Evolutionary conservation across 331 rosid species (phyloP).

Genomic region (Stylosanthes scabra): DNA sequence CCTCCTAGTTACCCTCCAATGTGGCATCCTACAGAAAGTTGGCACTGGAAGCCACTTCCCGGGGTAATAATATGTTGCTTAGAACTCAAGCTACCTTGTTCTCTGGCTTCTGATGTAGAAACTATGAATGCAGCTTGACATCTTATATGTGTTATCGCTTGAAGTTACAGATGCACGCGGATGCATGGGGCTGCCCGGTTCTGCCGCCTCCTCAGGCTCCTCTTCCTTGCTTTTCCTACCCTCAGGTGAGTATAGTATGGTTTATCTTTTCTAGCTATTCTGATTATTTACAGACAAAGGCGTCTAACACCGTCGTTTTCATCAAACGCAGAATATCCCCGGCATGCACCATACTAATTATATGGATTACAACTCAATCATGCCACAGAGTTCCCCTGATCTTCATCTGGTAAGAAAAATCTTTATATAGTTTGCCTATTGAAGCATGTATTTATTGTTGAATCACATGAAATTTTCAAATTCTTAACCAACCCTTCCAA

Average conservation of each 20-base stretch:
- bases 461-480: not conserved
- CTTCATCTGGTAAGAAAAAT: slow-evolving; percentile 63
- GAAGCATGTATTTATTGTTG: not conserved
- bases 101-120: slow-evolving; percentile 18
- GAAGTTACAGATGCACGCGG: slow-evolving; percentile 73
- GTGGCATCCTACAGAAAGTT: slow-evolving; percentile 76
- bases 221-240: slow-evolving; percentile 43
- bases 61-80: slow-evolving; percentile 56
- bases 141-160: not conserved
- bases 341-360: slow-evolving; percentile 45
- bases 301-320: slow-evolving; percentile 19
- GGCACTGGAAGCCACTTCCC: slow-evolving; percentile 77
- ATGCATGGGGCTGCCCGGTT: slow-evolving; percentile 94
- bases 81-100: slow-evolving; percentile 4
- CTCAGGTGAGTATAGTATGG: slow-evolving; percentile 60
- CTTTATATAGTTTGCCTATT: no score
- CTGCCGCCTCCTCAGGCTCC: slow-evolving; percentile 66
- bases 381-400: slow-evolving; percentile 48
- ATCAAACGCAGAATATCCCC: slow-evolving; percentile 54
- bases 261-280: not conserved
- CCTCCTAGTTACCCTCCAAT: slow-evolving; percentile 59
- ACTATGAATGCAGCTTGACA: slow-evolving; percentile 31
- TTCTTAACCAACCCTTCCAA: not conserved
- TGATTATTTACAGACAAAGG: not conserved
- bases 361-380: slow-evolving; percentile 47